Evolutionary conservation across 2,329 filamentous ascomycete species (phyloP).

Genomic region (Xylariales sp.): DNA sequence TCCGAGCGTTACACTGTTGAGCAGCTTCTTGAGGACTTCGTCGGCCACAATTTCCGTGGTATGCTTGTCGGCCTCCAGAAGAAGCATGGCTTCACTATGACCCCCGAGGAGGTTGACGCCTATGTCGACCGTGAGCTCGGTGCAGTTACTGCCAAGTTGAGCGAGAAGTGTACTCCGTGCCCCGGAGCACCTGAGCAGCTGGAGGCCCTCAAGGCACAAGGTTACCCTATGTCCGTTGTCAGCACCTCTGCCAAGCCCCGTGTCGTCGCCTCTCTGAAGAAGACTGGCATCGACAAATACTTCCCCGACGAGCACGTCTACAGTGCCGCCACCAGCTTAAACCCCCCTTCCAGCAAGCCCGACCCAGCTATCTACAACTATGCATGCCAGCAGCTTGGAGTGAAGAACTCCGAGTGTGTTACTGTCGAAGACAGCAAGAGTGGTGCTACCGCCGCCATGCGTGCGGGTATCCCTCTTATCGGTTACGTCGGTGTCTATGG

Average conservation of each 20-base stretch:
- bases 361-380: constrained; percentile 80
- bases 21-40: constrained; percentile 77
- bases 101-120: constrained; percentile 68
- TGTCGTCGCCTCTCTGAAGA: constrained; percentile 75
- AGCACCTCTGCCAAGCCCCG: constrained; percentile 76
- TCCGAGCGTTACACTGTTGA: constrained; percentile 74
- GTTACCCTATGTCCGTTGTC: constrained; percentile 77
- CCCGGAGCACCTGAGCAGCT: constrained; percentile 69
- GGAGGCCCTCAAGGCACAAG: constrained; percentile 65
- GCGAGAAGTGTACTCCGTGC: constrained; percentile 70
- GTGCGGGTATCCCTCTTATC: constrained; percentile 76
- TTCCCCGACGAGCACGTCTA: constrained; percentile 75
- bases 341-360: constrained; percentile 77
- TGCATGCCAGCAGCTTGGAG: constrained; percentile 73
- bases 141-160: constrained; percentile 75
- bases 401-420: constrained; percentile 72
- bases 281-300: constrained; percentile 75
- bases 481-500: constrained; percentile 74
- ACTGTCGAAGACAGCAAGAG: constrained; percentile 81
- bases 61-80: constrained; percentile 77
- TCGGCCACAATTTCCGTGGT: constrained; percentile 82
- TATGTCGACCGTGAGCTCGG: constrained; percentile 77
- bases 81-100: constrained; percentile 75
- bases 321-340: constrained; percentile 75
- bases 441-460: constrained; percentile 75